Conservation (phyloP, 495 filamentous ascomycete species). For the Talaromyces liani region DNA sequence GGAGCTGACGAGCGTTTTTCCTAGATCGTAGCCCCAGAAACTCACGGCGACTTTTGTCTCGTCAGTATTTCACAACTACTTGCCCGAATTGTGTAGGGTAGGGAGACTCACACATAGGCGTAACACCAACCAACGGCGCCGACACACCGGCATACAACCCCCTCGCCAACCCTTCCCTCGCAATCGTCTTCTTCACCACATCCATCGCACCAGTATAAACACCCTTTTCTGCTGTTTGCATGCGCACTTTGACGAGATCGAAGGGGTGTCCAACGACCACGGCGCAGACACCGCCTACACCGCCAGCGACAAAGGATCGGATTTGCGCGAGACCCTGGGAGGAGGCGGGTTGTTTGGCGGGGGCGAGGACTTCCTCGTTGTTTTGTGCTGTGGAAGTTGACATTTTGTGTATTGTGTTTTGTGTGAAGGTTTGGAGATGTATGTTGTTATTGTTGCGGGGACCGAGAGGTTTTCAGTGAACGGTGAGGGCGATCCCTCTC, state of each 20-base stretch:
- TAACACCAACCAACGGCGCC: constrained; percentile 89
- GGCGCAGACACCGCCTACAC: constrained; percentile 88
- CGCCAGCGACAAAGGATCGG: constrained; percentile 81
- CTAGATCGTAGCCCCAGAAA: constrained; percentile 97
- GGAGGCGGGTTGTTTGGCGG: constrained; percentile 1
- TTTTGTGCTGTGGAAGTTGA: not conserved
- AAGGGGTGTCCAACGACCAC: constrained; percentile 94
- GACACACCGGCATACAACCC: constrained; percentile 96
- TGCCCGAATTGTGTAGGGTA: too few species aligned
- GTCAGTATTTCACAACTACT: not conserved
- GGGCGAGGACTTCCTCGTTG: constrained; percentile 6
- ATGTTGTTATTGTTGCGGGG: not conserved
- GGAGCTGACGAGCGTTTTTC: constrained; percentile 73
- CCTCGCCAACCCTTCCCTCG: constrained; percentile 73
- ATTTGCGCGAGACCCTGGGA: constrained; percentile 39
- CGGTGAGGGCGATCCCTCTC: not conserved
- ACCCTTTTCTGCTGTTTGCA: constrained; percentile 93
- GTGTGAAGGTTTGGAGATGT: not conserved
- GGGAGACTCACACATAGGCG: constrained; percentile 89
- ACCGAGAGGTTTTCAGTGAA: not conserved
- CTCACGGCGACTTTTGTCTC: constrained; percentile 74
- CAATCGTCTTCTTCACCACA: constrained; percentile 79
- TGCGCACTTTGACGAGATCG: constrained; percentile 91
- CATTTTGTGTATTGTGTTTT: constrained; percentile 5
- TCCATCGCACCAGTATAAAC: constrained; percentile 88